A percentile compares a stretch with the other conserved stretches of the same genome.
Conservation (phyloP, 352 stramenopile species). For the Globisporangium polare region DNA sequence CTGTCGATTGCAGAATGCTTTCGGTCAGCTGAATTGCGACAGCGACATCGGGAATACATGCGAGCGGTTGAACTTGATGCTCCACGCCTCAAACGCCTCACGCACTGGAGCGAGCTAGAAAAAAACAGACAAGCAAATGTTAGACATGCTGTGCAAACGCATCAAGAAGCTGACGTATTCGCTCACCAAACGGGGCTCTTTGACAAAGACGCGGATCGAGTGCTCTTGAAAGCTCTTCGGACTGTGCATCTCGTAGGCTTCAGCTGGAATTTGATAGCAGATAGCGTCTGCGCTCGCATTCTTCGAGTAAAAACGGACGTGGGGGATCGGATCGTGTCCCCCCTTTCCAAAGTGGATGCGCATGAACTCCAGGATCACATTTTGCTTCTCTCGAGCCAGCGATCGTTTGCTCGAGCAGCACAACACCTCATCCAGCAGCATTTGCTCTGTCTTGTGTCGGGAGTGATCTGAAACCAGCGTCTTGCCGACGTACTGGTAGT, state of each 20-base stretch:
- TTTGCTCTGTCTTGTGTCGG: conserved; percentile 34
- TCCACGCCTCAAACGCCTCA: conserved; percentile 54
- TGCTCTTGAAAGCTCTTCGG: conserved; percentile 63
- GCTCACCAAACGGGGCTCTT: conserved; percentile 50
- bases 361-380: conserved; percentile 81
- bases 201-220: conserved; percentile 73
- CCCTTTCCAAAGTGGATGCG: conserved; percentile 82
- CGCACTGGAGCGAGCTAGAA: conserved; percentile 30
- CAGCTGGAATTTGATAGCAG: conserved; percentile 51
- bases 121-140: conserved; percentile 4
- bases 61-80: conserved; percentile 46
- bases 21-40: neutral
- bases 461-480: conserved; percentile 51
- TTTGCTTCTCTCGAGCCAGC: conserved; percentile 33
- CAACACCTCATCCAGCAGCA: conserved; percentile 61
- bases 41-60: conserved; percentile 26
- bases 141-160: neutral
- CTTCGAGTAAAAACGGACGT: conserved; percentile 81
- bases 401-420: conserved; percentile 28
- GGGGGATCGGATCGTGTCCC: conserved; percentile 57
- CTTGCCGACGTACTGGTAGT: conserved; percentile 78
- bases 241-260: conserved; percentile 66
- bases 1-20: neutral
- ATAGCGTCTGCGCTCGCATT: conserved; percentile 32
- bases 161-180: neutral